Evolutionary conservation across 352 stramenopile genomes (phyloP).

Genomic region (Saprolegnia diclina): DNA sequence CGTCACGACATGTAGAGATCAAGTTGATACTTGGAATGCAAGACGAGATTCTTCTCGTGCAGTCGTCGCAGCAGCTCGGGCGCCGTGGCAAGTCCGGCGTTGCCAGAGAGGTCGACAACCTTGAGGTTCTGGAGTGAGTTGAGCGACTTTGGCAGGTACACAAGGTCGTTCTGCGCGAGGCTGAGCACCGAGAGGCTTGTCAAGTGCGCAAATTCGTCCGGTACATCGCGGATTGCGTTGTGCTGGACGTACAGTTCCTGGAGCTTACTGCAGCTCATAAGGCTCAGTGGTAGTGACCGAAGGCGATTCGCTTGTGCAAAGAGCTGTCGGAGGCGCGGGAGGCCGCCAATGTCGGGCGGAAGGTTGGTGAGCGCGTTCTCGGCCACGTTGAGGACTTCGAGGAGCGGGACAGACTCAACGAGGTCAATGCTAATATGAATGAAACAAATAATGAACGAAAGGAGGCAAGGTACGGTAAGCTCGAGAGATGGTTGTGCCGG

Average conservation of each 20-base stretch:
- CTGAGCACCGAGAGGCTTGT: conserved; percentile 13
- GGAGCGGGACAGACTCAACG: conserved; percentile 14
- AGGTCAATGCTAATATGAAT: conserved; percentile 19
- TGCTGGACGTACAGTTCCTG: conserved; percentile 23
- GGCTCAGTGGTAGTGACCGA: conserved; percentile 18
- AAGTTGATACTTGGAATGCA: conserved; percentile 17
- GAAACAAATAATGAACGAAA: neutral
- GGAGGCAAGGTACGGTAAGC: conserved; percentile 10
- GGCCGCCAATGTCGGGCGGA: conserved; percentile 17
- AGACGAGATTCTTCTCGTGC: conserved; percentile 20
- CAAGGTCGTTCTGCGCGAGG: conserved; percentile 21
- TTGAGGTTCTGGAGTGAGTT: conserved; percentile 16
- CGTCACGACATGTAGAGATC: neutral
- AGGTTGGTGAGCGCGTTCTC: conserved; percentile 17
- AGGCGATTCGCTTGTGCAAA: conserved; percentile 21
- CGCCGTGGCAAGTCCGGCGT: conserved; percentile 2
- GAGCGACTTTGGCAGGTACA: conserved; percentile 9
- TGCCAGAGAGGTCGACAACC: conserved; percentile 23
- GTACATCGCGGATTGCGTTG: conserved; percentile 18
- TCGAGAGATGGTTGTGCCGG: conserved; percentile 13
- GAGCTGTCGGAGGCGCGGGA: conserved; percentile 11
- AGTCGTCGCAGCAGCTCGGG: conserved; percentile 18
- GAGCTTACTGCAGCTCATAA: conserved; percentile 21
- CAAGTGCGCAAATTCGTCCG: conserved; percentile 19
- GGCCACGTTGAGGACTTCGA: conserved; percentile 23